Conservation (phyloP, 768 basidiomycete genomes). For the Guyanaporus albipodus region DNA sequence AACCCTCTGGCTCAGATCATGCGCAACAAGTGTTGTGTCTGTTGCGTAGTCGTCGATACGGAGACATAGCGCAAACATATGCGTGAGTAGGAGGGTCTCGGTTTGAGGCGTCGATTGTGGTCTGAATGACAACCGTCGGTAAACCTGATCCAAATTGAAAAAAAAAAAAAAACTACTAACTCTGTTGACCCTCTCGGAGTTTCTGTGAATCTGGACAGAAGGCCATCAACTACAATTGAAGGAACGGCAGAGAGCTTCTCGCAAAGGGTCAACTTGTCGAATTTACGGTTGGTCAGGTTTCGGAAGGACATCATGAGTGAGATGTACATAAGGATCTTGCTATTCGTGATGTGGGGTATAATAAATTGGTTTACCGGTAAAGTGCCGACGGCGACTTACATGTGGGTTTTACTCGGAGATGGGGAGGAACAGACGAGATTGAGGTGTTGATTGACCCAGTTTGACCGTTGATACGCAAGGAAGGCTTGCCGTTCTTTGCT, state of each 20-base stretch:
- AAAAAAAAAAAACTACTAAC: too few relatives aligned
- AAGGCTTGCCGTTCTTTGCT: slow-evolving; percentile 48
- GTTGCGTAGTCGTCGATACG: slow-evolving; percentile 74
- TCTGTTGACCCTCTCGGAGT: slow-evolving; percentile 58
- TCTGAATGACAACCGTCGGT: slow-evolving; percentile 25
- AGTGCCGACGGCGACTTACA: slow-evolving; percentile 42
- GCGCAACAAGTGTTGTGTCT: slow-evolving; percentile 62
- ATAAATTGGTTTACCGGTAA: not conserved
- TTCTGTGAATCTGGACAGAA: slow-evolving; percentile 81
- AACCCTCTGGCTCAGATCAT: slow-evolving; percentile 65
- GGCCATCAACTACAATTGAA: slow-evolving; percentile 61
- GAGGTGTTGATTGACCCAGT: slow-evolving; percentile 72
- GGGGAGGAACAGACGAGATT: slow-evolving; percentile 35
- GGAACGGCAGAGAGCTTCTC: slow-evolving; percentile 60
- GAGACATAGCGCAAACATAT: slow-evolving; percentile 79
- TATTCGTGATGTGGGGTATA: slow-evolving; percentile 24
- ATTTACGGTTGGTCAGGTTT: slow-evolving; percentile 37
- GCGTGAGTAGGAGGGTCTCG: slow-evolving; percentile 67
- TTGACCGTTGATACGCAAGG: slow-evolving; percentile 58
- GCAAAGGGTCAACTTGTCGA: slow-evolving; percentile 48
- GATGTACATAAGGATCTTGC: slow-evolving; percentile 77
- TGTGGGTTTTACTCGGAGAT: slow-evolving; percentile 52
- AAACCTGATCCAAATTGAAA: not conserved
- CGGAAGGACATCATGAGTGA: slow-evolving; percentile 77
- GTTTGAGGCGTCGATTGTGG: slow-evolving; percentile 60